Evolutionary conservation across 371 early-diverging fungal species (phyloP).

Genomic region (Apophysomyces variabilis): DNA sequence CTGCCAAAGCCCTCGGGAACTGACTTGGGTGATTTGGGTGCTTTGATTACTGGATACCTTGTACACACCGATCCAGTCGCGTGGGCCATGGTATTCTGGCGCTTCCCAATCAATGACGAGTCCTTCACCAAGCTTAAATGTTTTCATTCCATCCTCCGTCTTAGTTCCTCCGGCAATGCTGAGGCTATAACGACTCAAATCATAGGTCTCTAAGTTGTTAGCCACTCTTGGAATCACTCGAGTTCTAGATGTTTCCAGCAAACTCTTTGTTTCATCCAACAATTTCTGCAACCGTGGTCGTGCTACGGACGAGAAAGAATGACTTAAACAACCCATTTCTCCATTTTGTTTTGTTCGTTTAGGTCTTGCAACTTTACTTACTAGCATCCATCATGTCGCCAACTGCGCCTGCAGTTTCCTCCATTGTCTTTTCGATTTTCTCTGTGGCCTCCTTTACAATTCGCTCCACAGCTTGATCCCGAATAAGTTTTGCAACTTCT

Average conservation of each 20-base stretch:
- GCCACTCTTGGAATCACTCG: conserved; percentile 46
- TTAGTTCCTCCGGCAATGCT: conserved; percentile 15
- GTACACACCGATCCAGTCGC: conserved; percentile 96
- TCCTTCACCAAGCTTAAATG: conserved; percentile 70
- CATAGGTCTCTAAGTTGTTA: conserved; percentile 56
- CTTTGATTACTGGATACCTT: conserved; percentile 74
- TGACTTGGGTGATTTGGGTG: conserved; percentile 71
- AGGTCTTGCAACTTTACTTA: neutral
- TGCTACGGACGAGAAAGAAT: conserved; percentile 14
- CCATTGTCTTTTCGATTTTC: conserved; percentile 63
- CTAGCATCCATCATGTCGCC: conserved; percentile 45
- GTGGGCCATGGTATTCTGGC: conserved; percentile 67
- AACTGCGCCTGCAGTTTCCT: conserved; percentile 59
- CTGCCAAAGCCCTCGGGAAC: conserved; percentile 73
- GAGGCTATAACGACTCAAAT: conserved; percentile 55
- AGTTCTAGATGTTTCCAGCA: conserved; percentile 55
- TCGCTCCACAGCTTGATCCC: conserved; percentile 52
- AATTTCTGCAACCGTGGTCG: conserved; percentile 64
- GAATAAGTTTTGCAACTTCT: conserved; percentile 44
- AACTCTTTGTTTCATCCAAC: conserved; percentile 56
- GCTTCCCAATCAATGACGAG: conserved; percentile 77
- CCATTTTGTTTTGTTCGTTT: neutral
- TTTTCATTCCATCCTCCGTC: conserved; percentile 16
- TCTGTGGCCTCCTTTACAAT: conserved; percentile 64
- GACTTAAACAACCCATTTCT: neutral